Base-by-base conservation (phyloP, 129 eudicot genomes). In the Flaveria robusta region DNA sequence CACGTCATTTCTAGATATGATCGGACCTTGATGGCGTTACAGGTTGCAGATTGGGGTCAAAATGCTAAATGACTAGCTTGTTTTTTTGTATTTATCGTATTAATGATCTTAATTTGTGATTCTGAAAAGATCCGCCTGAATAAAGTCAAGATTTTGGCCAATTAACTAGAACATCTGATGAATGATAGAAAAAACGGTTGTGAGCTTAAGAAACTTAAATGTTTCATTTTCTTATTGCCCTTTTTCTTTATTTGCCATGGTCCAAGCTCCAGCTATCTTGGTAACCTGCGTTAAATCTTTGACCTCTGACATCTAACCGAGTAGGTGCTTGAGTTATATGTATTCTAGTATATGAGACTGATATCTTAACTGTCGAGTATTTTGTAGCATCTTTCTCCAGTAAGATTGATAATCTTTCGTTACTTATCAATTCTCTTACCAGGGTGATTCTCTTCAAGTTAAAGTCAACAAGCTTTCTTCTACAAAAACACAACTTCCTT, bases 391-490 rank as follows among this genome's bases (percentile, higher is more conserved):
- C n/a, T n/a, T n/a, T n/a, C n/a, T n/a, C n/a, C n/a, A n/a, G n/a
- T n/a, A n/a, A 59, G 64, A 59, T 4, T 64, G 20, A 72, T 26
- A 31, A 52, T 73, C 41, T 54, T 42, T 66, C 4, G 16, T 80
- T 66, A 27, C 34, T 27, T 26, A n/a, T n/a, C n/a, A n/a, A n/a
- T n/a, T 34, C 20, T 77, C 43, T 66, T 76, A 14, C 20, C 88
- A 94, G 98, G 97, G 97, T 60, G 93, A 91, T 83, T 79, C 85
- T 29, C 98, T 94, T 81, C 90, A 94, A 89, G 96, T 94, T 22
- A 94, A 94, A 90, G 98, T 94, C 78, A 94, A 94, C 90, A 94
- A 94, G 84, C 93, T 94, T 68, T 94, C 97, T 9, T 94, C 98
- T 72, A 91, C 93, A 39, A 94, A 94, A 85, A 93, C 98, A 14